Evolutionary conservation across 306 rosid genomes (phyloP), one percentile per base, ranked within the genome.

Genomic region (Cicer arietinum): DNA sequence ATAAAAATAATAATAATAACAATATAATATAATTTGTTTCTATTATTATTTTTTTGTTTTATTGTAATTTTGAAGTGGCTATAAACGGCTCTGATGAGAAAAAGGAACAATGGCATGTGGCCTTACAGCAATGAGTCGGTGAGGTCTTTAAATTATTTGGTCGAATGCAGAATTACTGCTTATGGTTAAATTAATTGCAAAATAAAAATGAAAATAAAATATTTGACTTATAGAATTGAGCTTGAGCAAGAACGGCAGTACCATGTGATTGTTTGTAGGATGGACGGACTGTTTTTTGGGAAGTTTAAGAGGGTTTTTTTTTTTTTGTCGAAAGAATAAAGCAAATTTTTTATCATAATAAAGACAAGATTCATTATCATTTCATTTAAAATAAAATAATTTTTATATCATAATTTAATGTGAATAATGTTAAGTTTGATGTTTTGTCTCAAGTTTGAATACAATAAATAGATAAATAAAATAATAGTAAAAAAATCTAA

Each of bases 41-140:
- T 59, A 7, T 40, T 48, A 30, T 30, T 3, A 30, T 75, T 58
- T 22, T 52, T 47, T 42, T 53, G 48, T 0, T 16, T 42, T 58
- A 42, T 18, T 3, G 17, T 73, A 43, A 54, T 86, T 79, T 83
- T 57, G 85, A 81, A 76, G 78, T 71, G 81, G 81, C 70, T 68
- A 69, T 41, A 85, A 83, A 81, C 84, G 80, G 80, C 76, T 65
- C 79, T 54, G 80, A 77, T 81, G 82, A 73, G 85, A 79, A 30
- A 81, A 81, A 75, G 82, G 88, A 88, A 84, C 89, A 87, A 87
- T 58, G 78, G 52, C 97, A 91, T 88, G 98, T 91, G 97, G 78
- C 71, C 77, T 83, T 73, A 73, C 85, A 67, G 81, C 77, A 63
- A 51, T 71, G n/a, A 80, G 97, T 91, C 94, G 94, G 91, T 84